Percentiles rank a stretch among this genome's conserved stretches.
phyloP scores from a whole-genome alignment of 768 basidiomycete species.

The Pisolithus marmoratus region DNA sequence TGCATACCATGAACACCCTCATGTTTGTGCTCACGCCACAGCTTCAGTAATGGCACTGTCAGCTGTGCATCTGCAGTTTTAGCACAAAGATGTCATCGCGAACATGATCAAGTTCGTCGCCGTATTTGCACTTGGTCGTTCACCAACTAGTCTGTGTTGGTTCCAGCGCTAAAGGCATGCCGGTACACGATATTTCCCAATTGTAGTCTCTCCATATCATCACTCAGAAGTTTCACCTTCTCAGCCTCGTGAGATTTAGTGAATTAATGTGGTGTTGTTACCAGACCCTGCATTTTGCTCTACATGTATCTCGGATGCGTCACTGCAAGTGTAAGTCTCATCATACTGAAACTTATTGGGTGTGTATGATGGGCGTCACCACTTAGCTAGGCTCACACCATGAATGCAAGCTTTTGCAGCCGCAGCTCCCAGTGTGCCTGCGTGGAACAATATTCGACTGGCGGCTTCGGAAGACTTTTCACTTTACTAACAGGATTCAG shows the following conservation, averaged over 20 bases:
- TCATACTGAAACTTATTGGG: not conserved
- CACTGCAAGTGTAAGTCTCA: constrained; percentile 32
- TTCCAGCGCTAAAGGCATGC: constrained; percentile 28
- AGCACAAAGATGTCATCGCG: constrained; percentile 56
- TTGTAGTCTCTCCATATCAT: constrained; percentile 47
- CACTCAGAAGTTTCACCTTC: constrained; percentile 45
- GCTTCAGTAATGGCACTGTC: too few relatives aligned
- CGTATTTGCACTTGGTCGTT: constrained; percentile 62
- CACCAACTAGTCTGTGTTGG: constrained; percentile 38
- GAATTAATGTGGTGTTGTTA: not conserved
- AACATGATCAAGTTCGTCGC: constrained; percentile 62
- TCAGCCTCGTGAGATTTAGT: constrained; percentile 41
- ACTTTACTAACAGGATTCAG: constrained; percentile 47
- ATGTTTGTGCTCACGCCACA: constrained; percentile 23
- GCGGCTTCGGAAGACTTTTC: constrained; percentile 43
- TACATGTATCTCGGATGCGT: constrained; percentile 45
- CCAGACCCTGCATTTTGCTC: constrained; percentile 36
- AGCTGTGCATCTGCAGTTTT: constrained; percentile 26
- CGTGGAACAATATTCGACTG: constrained; percentile 34
- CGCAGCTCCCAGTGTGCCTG: constrained; percentile 31
- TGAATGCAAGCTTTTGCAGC: constrained; percentile 45
- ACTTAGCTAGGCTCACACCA: constrained; percentile 34
- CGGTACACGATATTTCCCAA: constrained; percentile 41
- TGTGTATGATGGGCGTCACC: constrained; percentile 10
- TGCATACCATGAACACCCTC: constrained; percentile 34